phyloP scores from a whole-genome alignment of 2,329 filamentous ascomycete genomes.

The Colletotrichum ledebouriae region DNA sequence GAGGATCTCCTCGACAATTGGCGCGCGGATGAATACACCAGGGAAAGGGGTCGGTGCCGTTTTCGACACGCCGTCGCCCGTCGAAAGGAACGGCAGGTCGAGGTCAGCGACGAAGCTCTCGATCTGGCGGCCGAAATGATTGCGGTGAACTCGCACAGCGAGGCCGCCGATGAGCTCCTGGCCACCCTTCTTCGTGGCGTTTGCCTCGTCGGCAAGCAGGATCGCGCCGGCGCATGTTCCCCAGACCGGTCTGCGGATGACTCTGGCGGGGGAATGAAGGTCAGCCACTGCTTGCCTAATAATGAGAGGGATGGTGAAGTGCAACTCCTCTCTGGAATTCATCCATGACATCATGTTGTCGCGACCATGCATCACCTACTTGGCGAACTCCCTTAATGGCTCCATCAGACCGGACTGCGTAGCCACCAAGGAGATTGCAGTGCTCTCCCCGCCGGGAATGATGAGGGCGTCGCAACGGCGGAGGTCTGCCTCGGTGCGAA shows the following conservation, averaged over 20 bases:
- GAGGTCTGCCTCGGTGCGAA: slow-evolving; percentile 82
- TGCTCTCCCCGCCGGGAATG: slow-evolving; percentile 95
- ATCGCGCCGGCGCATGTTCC: slow-evolving; percentile 97
- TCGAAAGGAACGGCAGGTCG: slow-evolving; percentile 76
- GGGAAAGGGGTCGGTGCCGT: slow-evolving; percentile 69
- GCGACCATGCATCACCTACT: slow-evolving; percentile 65
- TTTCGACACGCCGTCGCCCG: slow-evolving; percentile 45
- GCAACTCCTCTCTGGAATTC: slow-evolving; percentile 12
- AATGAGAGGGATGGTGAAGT: background rate
- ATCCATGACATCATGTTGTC: slow-evolving; percentile 23
- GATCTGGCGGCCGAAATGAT: slow-evolving; percentile 94
- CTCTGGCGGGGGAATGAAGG: slow-evolving; percentile 59
- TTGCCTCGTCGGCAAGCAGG: slow-evolving; percentile 87
- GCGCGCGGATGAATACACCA: slow-evolving; percentile 93
- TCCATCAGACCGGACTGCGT: slow-evolving; percentile 84
- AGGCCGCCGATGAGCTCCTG: slow-evolving; percentile 95
- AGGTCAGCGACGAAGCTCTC: slow-evolving; percentile 89
- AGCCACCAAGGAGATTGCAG: slow-evolving; percentile 90
- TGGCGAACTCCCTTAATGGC: slow-evolving; percentile 89
- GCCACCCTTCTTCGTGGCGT: slow-evolving; percentile 88
- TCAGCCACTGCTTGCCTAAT: slow-evolving; percentile 21
- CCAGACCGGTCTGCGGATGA: slow-evolving; percentile 87
- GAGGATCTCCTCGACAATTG: slow-evolving; percentile 88
- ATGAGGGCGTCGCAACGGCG: slow-evolving; percentile 83
- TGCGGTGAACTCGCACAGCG: slow-evolving; percentile 90